These are phyloP conservation scores for Bimuria novae-zelandiae DNA, from an alignment of 2,329 filamentous ascomycete genomes.

Conservation along the genomic window DNA sequence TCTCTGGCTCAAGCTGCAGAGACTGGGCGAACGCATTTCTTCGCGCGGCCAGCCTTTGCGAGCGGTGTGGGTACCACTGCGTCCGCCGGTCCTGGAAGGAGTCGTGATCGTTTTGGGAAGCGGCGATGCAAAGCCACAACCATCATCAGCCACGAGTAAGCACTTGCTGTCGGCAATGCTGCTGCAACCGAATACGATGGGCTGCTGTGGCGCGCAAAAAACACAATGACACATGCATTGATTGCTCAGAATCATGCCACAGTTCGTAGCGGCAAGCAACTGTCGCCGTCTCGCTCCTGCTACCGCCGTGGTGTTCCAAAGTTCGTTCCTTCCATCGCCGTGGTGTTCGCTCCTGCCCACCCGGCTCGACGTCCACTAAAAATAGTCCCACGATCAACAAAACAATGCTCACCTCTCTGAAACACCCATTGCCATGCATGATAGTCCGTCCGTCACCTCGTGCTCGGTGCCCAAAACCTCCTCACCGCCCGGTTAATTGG, in stretches of 20 bases:
- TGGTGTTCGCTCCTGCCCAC: no score
- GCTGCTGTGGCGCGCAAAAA: no score
- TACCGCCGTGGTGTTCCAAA: no score
- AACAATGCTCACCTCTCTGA: not conserved
- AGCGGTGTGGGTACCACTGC: not conserved
- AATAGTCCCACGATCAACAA: not conserved
- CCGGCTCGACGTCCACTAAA: no score
- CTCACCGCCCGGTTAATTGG: slow-evolving; percentile 3
- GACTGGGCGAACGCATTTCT: no score
- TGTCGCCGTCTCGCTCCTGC: no score
- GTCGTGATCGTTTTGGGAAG: slow-evolving; percentile 5
- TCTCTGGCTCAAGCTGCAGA: no score
- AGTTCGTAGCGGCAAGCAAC: not conserved
- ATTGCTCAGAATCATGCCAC: not conserved
- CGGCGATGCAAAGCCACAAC: slow-evolving; percentile 23
- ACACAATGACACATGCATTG: not conserved
- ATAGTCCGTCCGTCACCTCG: not conserved
- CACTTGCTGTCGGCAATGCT: slow-evolving; percentile 6
- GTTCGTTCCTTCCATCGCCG: no score
- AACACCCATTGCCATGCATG: no score
- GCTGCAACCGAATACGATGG: not conserved
- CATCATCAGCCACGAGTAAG: slow-evolving; percentile 19
- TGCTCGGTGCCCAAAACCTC: slow-evolving; percentile 2
- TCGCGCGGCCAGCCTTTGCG: not conserved
- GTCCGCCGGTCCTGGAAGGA: not conserved